Conservation (phyloP, 345 rosid species). For the Pistacia integerrima region DNA sequence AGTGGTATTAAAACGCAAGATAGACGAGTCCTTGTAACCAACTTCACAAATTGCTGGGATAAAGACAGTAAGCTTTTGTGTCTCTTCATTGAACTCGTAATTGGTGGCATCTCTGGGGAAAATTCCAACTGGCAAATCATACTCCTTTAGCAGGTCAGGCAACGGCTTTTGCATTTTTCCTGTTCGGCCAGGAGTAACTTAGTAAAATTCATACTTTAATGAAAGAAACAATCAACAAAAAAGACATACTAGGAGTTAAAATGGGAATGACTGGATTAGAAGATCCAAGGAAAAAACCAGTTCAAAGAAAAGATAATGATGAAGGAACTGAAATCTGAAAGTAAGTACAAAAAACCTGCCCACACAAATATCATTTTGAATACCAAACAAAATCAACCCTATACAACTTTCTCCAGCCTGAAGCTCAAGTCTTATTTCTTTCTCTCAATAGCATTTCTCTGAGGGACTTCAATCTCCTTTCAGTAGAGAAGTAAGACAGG, state of each 20-base stretch:
- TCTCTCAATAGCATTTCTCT: not conserved
- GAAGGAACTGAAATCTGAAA: not conserved
- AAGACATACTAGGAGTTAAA: not conserved
- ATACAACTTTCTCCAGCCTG: not conserved
- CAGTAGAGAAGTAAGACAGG: not conserved
- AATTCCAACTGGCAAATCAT: slow-evolving; percentile 79
- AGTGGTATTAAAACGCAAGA: slow-evolving; percentile 62
- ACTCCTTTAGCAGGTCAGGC: slow-evolving; percentile 80
- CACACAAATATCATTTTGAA: no score
- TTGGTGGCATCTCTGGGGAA: slow-evolving; percentile 95
- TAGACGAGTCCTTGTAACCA: slow-evolving; percentile 87
- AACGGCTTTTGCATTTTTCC: slow-evolving; percentile 98
- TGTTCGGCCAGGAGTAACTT: slow-evolving; percentile 20
- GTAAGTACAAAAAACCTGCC: not conserved
- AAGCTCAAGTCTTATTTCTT: not conserved
- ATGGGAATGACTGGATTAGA: not conserved
- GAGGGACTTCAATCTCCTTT: not conserved
- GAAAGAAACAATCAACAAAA: not conserved
- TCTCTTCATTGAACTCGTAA: slow-evolving; percentile 92
- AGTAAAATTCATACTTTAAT: not conserved
- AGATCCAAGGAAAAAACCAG: not conserved
- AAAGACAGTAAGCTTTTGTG: slow-evolving; percentile 67
- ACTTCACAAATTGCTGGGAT: slow-evolving; percentile 84
- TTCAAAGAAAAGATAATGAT: not conserved
- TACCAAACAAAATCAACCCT: not conserved